Evolutionary conservation across 352 stramenopile genomes (phyloP), one percentile per base, ranked within the genome.

Genomic region (Globisporangium acanthophoron): DNA sequence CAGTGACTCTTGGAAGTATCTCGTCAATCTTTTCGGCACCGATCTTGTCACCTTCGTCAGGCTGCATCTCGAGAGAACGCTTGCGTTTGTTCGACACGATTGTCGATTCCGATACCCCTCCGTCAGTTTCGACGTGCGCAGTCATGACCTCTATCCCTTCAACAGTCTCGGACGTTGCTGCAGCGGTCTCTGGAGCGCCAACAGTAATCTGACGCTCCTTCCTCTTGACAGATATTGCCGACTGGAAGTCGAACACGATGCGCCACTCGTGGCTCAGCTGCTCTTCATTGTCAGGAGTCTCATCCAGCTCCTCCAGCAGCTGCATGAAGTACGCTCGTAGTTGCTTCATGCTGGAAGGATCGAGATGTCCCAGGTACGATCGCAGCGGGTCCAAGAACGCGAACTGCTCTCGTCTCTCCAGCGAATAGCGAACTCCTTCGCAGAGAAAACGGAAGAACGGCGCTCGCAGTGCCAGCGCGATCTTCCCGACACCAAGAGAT

Each of bases 361-460:
- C 86, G 18, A 96, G 48, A 57, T 85, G 83, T 4, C 66, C 78
- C n/a, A 96, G 20, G 31, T 90, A 96, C 9, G 73, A 70, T 31
- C 80, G 77, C 50, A 96, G 66, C 15, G 71, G 59, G 16, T 88
- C 72, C 35, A 96, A 65, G 48, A 96, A 96, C 4, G 59, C 63
- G 51, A 92, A 90, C 15, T 93, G 74, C 6, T 62, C 54, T 20
- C 61, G 67, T 31, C 67, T 54, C 51, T 92, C 78, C 21, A 96
- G 46, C 20, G 82, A 71, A 62, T 77, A 92, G 12, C 85, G 80
- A 2, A 94, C 68, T 29, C 86, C 86, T 75, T 96, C 86, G 48
- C 80, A 78, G 24, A 96, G 44, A 56, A 96, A 96, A 0, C 86
- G 74, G 56, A 92, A 76, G 64, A 94, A 96, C 21, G 85, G 80